Evolutionary conservation across 495 filamentous ascomycete species (phyloP).

Genomic region (Aspergillus diversus): DNA sequence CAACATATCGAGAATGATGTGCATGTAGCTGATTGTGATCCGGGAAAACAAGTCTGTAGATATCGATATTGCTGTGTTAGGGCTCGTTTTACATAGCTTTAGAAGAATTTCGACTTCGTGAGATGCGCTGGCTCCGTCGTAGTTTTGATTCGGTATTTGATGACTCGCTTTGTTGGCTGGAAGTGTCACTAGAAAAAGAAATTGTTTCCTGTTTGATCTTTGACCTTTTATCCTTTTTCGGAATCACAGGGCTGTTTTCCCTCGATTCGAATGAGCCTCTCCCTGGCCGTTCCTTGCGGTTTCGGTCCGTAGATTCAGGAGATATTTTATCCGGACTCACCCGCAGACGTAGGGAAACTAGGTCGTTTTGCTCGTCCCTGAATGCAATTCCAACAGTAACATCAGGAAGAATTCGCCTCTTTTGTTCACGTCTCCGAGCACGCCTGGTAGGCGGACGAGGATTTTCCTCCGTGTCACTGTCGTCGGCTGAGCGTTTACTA

Average conservation of each 20-base stretch:
- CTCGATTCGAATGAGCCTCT: slow-evolving; percentile 18
- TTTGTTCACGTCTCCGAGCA: slow-evolving; percentile 36
- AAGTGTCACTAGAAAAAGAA: slow-evolving; percentile 13
- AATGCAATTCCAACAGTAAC: slow-evolving; percentile 53
- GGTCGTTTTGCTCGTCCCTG: slow-evolving; percentile 47
- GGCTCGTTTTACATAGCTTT: slow-evolving; percentile 5
- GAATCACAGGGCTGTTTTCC: slow-evolving; percentile 8
- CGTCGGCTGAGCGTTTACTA: slow-evolving; percentile 54
- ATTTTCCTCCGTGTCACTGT: slow-evolving; percentile 45
- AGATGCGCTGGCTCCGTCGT: slow-evolving; percentile 30
- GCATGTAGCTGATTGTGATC: slow-evolving; percentile 1
- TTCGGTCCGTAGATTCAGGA: slow-evolving; percentile 15
- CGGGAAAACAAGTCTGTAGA: slow-evolving; percentile 2
- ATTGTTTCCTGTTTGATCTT: slow-evolving; percentile 13
- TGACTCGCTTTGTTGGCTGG: slow-evolving; percentile 22
- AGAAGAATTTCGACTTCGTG: slow-evolving; percentile 24
- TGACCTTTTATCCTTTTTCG: slow-evolving; percentile 18
- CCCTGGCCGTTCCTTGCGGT: slow-evolving; percentile 11
- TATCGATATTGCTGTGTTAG: background rate
- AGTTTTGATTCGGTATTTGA: slow-evolving; percentile 23
- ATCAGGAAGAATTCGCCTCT: slow-evolving; percentile 45
- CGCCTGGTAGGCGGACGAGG: slow-evolving; percentile 37
- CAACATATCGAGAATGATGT: too few species aligned
- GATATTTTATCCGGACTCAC: slow-evolving; percentile 35
- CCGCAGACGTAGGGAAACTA: slow-evolving; percentile 49